Percentiles rank a stretch among this genome's conserved stretches.
phyloP scores from a whole-genome alignment of 805 yeast genomes.

The Debaryomyces hansenii region DNA sequence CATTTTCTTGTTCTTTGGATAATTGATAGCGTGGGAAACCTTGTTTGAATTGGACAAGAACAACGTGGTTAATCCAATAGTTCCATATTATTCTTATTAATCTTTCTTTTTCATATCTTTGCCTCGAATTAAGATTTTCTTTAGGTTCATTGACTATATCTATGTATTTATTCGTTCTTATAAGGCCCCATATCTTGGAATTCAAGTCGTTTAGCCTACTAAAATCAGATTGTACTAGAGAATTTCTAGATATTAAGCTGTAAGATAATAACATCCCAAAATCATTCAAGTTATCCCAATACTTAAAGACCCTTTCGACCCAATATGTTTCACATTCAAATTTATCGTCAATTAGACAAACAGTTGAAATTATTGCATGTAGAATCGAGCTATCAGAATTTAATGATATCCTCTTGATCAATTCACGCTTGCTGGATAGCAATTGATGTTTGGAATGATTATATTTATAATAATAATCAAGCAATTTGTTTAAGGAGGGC shows the following conservation, averaged over 20 bases:
- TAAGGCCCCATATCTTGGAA: conserved; percentile 18
- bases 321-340: conserved; percentile 18
- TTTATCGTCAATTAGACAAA: conserved; percentile 11
- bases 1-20: conserved; percentile 6
- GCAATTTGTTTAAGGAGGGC: conserved; percentile 14
- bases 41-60: conserved; percentile 14
- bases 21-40: conserved; percentile 20
- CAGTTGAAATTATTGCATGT: conserved; percentile 25
- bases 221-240: conserved; percentile 9
- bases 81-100: conserved; percentile 24
- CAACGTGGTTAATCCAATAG: conserved; percentile 14
- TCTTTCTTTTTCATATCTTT: conserved; percentile 22
- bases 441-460: conserved; percentile 21
- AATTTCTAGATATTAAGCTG: conserved; percentile 16
- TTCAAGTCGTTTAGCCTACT: conserved; percentile 12
- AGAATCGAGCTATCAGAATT: conserved; percentile 21
- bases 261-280: conserved; percentile 25
- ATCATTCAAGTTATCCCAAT: conserved; percentile 26
- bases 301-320: conserved; percentile 18
- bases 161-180: conserved; percentile 17
- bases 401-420: conserved; percentile 20
- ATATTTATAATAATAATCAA: conserved; percentile 23
- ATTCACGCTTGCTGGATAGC: conserved; percentile 17
- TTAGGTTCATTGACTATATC: conserved; percentile 8
- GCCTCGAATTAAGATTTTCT: conserved; percentile 13